A percentile compares a stretch with the other conserved stretches of the same genome.
These are phyloP conservation scores for Ogataea naganishii DNA, from an alignment of 805 yeast species.

Conservation along the genomic window DNA sequence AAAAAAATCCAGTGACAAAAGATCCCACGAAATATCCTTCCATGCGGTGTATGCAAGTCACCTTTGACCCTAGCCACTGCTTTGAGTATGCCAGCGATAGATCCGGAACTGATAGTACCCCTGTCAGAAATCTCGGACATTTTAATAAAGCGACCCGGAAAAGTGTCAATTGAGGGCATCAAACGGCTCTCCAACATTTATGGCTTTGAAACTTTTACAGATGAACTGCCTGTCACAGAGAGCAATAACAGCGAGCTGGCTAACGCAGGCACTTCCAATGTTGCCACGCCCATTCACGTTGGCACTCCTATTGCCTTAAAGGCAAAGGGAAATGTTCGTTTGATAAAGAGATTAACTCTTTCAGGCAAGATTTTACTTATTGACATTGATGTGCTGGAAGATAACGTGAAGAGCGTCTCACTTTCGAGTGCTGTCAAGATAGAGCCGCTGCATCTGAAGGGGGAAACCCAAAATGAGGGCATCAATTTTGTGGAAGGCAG, in stretches of 20 bases:
- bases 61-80: too few relatives aligned
- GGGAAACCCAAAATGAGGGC: conserved; percentile 2
- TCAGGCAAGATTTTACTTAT: conserved; percentile 27
- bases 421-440: conserved; percentile 22
- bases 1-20: too few relatives aligned
- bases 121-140: conserved; percentile 24
- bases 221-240: conserved; percentile 23
- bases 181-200: conserved; percentile 25
- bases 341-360: conserved; percentile 21
- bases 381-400: conserved; percentile 24
- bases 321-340: conserved; percentile 2
- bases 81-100: conserved; percentile 27
- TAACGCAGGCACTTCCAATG: conserved; percentile 18
- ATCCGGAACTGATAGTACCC: conserved; percentile 24
- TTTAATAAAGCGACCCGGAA: conserved; percentile 26
- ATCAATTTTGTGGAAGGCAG: conserved; percentile 16
- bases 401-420: conserved; percentile 19
- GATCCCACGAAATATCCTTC: too few relatives aligned
- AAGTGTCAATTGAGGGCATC: conserved; percentile 23
- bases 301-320: conserved; percentile 9
- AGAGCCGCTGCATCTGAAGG: conserved; percentile 12
- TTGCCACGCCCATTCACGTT: conserved; percentile 8
- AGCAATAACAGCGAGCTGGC: conserved; percentile 29
- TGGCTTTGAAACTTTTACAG: conserved; percentile 28
- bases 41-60: too few relatives aligned